Percentiles rank a stretch among this genome's conserved stretches.
These are phyloP conservation scores for Chrysosporium queenslandicum DNA, from an alignment of 2,329 filamentous ascomycete genomes.

Conservation along the genomic window DNA sequence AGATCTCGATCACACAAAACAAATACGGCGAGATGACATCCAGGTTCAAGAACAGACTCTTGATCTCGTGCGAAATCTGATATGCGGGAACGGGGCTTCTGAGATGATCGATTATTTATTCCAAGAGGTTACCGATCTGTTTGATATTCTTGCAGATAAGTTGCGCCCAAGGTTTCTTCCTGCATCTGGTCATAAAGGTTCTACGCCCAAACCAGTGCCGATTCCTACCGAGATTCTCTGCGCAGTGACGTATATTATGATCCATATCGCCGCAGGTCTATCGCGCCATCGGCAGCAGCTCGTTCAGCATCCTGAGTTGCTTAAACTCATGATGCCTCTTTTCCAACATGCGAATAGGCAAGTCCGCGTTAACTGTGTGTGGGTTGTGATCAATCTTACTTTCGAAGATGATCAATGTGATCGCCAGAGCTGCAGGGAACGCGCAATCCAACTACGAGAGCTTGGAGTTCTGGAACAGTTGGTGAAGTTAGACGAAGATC, in stretches of 20 bases:
- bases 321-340: conserved; percentile 62
- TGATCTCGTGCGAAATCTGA: conserved; percentile 80
- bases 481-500: conserved; percentile 54
- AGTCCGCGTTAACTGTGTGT: conserved; percentile 69
- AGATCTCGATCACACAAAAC: conserved; percentile 58
- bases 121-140: conserved; percentile 61
- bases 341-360: conserved; percentile 62
- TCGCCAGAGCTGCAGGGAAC: conserved; percentile 51
- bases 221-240: conserved; percentile 56
- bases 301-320: conserved; percentile 63
- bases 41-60: conserved; percentile 85
- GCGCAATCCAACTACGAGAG: conserved; percentile 58
- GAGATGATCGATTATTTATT: conserved; percentile 82
- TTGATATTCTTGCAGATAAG: conserved; percentile 71
- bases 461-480: conserved; percentile 62
- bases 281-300: conserved; percentile 68
- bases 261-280: conserved; percentile 76
- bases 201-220: conserved; percentile 22
- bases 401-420: conserved; percentile 69
- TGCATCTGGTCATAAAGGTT: conserved; percentile 22
- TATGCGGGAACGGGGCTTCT: conserved; percentile 52
- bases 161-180: conserved; percentile 45
- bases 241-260: conserved; percentile 69
- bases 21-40: conserved; percentile 65
- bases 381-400: conserved; percentile 75